Conservation (phyloP, 768 basidiomycete genomes). For the Suillus spraguei region DNA sequence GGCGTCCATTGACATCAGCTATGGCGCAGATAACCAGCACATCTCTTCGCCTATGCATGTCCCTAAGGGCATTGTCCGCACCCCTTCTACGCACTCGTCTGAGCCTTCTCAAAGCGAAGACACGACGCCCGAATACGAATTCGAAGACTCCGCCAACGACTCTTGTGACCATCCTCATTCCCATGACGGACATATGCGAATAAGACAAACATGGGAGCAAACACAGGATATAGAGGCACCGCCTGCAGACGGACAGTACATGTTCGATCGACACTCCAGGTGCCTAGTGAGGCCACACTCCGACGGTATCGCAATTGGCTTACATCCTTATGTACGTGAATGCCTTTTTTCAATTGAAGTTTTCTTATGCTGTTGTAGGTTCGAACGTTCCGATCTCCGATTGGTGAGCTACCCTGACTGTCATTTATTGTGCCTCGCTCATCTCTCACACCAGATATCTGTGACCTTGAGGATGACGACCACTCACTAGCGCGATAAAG, state of each 20-base stretch:
- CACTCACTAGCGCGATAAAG: constrained; percentile 23
- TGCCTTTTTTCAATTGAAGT: neutral
- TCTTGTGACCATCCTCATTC: constrained; percentile 22
- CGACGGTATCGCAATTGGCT: constrained; percentile 25
- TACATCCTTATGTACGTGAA: constrained; percentile 35
- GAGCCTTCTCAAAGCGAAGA: constrained; percentile 30
- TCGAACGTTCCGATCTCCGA: constrained; percentile 34
- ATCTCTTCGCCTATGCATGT: constrained; percentile 26
- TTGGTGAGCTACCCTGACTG: constrained; percentile 23
- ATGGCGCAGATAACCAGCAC: constrained; percentile 8
- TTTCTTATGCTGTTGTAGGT: constrained; percentile 25
- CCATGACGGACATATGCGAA: constrained; percentile 25
- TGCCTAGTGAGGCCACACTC: constrained; percentile 32
- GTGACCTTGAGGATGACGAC: constrained; percentile 30
- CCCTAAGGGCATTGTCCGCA: constrained; percentile 26
- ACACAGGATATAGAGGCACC: constrained; percentile 16
- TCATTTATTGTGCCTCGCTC: neutral
- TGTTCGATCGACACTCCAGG: constrained; percentile 32
- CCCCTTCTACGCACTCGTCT: constrained; percentile 22
- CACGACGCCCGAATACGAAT: constrained; percentile 43
- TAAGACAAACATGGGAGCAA: constrained; percentile 25
- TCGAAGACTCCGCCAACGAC: constrained; percentile 29
- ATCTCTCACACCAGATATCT: constrained; percentile 26
- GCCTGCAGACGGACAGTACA: constrained; percentile 9
- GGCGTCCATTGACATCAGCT: constrained; percentile 26